Evolutionary conservation across 2,329 filamentous ascomycete genomes (phyloP).

Genomic region (Epichloe gansuensis): DNA sequence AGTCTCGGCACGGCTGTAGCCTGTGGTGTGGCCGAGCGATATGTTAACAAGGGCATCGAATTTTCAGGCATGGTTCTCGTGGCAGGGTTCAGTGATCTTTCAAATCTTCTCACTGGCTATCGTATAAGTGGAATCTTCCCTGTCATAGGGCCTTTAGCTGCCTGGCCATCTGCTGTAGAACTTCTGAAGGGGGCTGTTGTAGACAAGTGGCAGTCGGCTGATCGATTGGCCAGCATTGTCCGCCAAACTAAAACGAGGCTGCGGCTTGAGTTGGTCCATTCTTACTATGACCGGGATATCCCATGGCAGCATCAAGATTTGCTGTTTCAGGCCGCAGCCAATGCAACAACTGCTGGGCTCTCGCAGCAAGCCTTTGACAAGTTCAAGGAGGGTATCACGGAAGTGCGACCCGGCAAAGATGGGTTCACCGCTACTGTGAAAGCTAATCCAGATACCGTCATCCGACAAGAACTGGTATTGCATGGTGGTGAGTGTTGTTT

Average conservation of each 20-base stretch:
- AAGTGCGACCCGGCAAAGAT: conserved; percentile 27
- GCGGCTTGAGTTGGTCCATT: conserved; percentile 64
- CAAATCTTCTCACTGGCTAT: conserved; percentile 64
- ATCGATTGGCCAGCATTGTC: conserved; percentile 49
- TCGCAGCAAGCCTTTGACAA: conserved; percentile 26
- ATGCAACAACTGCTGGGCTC: conserved; percentile 30
- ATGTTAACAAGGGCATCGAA: conserved; percentile 45
- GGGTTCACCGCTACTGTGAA: conserved; percentile 37
- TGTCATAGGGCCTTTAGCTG: conserved; percentile 60
- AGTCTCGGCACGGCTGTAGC: conserved; percentile 81
- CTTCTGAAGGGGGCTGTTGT: conserved; percentile 51
- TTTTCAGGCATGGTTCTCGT: conserved; percentile 75
- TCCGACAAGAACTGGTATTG: conserved; percentile 42
- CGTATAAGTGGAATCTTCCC: conserved; percentile 68
- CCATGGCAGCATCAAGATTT: conserved; percentile 57
- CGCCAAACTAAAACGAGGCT: conserved; percentile 39
- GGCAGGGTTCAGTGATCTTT: conserved; percentile 65
- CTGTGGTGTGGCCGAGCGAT: conserved; percentile 60
- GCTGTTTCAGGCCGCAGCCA: conserved; percentile 48
- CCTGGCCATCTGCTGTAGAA: conserved; percentile 51
- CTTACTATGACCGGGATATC: conserved; percentile 72
- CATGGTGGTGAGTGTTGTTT: conserved; percentile 36
- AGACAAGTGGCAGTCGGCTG: conserved; percentile 71
- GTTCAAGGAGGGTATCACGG: conserved; percentile 34
- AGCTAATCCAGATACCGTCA: conserved; percentile 31